Percentiles rank a stretch among this genome's conserved stretches.
Evolutionary conservation across 139 green algal species (phyloP).

Genomic region (Auxenochlorella pyrenoidosa): DNA sequence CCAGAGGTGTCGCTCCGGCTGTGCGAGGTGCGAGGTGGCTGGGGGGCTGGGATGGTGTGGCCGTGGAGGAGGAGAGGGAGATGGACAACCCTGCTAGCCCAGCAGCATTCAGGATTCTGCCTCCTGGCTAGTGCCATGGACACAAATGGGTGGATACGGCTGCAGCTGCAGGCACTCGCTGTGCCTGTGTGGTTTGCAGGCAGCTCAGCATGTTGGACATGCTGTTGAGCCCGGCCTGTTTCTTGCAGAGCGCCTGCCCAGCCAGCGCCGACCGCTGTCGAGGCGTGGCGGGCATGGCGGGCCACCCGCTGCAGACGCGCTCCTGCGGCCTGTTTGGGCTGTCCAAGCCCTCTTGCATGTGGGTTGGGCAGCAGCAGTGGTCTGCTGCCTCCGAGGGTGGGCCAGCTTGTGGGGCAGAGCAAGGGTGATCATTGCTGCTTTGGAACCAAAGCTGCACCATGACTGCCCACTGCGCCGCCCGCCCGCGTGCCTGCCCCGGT

Average conservation of each 20-base stretch:
- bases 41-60: no score
- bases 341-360: slow-evolving; percentile 7
- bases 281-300: background rate
- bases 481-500: background rate
- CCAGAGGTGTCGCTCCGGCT: background rate
- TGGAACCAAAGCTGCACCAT: no score
- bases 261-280: background rate
- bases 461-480: no score
- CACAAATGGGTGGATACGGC: no score
- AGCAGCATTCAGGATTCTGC: no score
- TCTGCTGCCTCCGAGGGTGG: no score
- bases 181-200: background rate
- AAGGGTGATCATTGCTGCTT: no score
- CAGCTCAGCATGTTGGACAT: background rate
- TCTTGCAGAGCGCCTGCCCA: background rate
- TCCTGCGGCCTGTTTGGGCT: slow-evolving; percentile 3
- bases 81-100: no score
- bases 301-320: slow-evolving; percentile 3
- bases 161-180: no score
- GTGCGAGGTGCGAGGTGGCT: background rate
- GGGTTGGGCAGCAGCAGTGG: background rate
- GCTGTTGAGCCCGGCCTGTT: background rate
- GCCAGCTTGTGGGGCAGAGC: no score
- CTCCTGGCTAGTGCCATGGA: no score
- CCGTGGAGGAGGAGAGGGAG: no score